phyloP scores from a whole-genome alignment of 1,284 basidiomycete species.

The Austroboletus niveus region DNA sequence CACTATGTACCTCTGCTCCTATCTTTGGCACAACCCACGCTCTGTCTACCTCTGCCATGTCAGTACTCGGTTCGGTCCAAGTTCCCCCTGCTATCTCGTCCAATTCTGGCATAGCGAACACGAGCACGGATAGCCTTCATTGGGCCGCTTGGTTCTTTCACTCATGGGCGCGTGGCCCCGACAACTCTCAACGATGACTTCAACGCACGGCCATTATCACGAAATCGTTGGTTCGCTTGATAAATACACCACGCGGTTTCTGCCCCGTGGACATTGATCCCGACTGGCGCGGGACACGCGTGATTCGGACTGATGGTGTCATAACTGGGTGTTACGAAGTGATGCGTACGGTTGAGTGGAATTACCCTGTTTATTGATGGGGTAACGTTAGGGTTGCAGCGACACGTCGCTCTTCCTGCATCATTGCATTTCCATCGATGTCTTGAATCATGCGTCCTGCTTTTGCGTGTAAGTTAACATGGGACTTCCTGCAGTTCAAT shows the following conservation, averaged over 20 bases:
- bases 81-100: conserved; percentile 23
- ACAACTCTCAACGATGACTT: background rate
- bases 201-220: conserved; percentile 23
- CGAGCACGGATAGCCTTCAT: too few relatives aligned
- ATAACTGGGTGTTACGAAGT: too few relatives aligned
- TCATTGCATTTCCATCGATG: too few relatives aligned
- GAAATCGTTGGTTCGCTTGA: conserved; percentile 24
- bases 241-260: conserved; percentile 21
- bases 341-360: conserved; percentile 14
- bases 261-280: background rate
- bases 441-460: too few relatives aligned
- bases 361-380: too few relatives aligned
- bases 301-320: background rate
- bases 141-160: background rate
- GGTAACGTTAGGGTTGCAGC: too few relatives aligned
- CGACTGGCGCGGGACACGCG: conserved; percentile 23
- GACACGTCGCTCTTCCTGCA: too few relatives aligned
- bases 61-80: conserved; percentile 11
- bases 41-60: background rate
- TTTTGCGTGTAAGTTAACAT: too few relatives aligned
- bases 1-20: background rate
- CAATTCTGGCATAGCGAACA: background rate
- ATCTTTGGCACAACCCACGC: background rate
- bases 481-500: too few relatives aligned
- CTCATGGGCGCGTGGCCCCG: background rate